phyloP scores from a whole-genome alignment of 2,329 filamentous ascomycete species.

The Pseudocercospora crystallina region DNA sequence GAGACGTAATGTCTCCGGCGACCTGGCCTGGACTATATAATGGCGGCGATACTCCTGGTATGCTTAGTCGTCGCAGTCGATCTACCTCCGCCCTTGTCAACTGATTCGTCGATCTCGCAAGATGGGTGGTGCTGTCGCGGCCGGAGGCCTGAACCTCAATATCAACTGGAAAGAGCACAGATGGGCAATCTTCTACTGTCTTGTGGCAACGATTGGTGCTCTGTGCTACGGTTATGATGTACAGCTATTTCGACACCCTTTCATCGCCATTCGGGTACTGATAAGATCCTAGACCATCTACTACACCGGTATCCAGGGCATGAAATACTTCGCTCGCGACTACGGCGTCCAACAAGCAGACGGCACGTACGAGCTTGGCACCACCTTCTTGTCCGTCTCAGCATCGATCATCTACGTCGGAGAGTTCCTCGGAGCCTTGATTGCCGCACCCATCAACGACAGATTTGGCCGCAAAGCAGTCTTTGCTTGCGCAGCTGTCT shows the following conservation, averaged over 20 bases:
- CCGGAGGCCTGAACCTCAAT: slow-evolving; percentile 20
- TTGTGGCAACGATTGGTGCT: slow-evolving; percentile 24
- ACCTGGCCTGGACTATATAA: neutral
- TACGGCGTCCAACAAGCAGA: slow-evolving; percentile 17
- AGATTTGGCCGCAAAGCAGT: slow-evolving; percentile 23
- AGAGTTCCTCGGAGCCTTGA: slow-evolving; percentile 21
- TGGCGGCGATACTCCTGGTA: neutral
- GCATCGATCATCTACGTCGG: slow-evolving; percentile 26
- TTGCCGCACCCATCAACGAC: slow-evolving; percentile 25
- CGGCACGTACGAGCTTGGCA: slow-evolving; percentile 19
- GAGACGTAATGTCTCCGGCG: neutral
- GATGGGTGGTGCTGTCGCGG: slow-evolving; percentile 10
- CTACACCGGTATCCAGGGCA: slow-evolving; percentile 25
- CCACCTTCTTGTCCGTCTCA: slow-evolving; percentile 22
- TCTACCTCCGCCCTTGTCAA: neutral
- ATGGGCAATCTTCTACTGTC: slow-evolving; percentile 23
- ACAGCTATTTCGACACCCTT: too few species aligned
- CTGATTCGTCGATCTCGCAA: neutral
- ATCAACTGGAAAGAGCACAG: slow-evolving; percentile 24
- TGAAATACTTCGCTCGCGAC: slow-evolving; percentile 22
- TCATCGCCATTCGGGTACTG: too few species aligned
- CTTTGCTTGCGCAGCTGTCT: slow-evolving; percentile 18
- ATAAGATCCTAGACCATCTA: slow-evolving; percentile 18
- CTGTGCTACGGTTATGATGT: slow-evolving; percentile 25
- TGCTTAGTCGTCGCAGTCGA: neutral